Base-by-base conservation (phyloP, 139 green algal genomes). In the Pseudopediastrum boryanum region DNA sequence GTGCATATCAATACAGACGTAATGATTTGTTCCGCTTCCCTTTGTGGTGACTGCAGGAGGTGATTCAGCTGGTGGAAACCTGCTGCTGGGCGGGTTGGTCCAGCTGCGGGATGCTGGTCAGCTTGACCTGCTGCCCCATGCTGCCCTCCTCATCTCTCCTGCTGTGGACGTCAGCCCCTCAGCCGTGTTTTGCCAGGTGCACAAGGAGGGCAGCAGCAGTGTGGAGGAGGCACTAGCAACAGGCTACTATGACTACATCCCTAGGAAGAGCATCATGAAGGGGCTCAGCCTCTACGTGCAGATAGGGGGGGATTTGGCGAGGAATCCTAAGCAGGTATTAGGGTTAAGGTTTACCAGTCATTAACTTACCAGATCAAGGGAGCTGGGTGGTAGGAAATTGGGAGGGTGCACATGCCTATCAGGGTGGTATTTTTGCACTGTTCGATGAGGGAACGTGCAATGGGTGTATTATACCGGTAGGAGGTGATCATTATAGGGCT, bases 231-330 rank as follows among this genome's bases (percentile, higher is more conserved):
- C 23, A 16, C 4, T 4, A 41, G 66, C 4, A 39, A 59, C 23
- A 21, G 27, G 44, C 54, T 61, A 56, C 29, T 71, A 68, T 78
- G 70, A 78, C 51, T 78, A 78, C 70, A 7, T 78, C 25, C 70
- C 70, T 5, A n/a, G 70, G 2, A 21, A 21, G 2, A 52, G 23
- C 19, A 43, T 78, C 27, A 52, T 38, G 46, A 52, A 78, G 27
- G 46, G 66, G 21, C 16, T 78, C 2, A 51, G 66, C 51, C 51
- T 56, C 51, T 78, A 78, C 51, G 51, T 78, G 51, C 35, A 67
- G n/a, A 52, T 78, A 41, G 39, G 70, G 41, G 56, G 56, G 8
- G 21, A n/a, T n/a, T n/a, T n/a, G n/a, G n/a, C n/a, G n/a, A n/a
- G n/a, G n/a, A n/a, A n/a, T n/a, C n/a, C n/a, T n/a, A n/a, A n/a